Percentiles rank a stretch among this genome's conserved stretches.
phyloP scores from a whole-genome alignment of 768 basidiomycete genomes.

The Mycena latifolia region DNA sequence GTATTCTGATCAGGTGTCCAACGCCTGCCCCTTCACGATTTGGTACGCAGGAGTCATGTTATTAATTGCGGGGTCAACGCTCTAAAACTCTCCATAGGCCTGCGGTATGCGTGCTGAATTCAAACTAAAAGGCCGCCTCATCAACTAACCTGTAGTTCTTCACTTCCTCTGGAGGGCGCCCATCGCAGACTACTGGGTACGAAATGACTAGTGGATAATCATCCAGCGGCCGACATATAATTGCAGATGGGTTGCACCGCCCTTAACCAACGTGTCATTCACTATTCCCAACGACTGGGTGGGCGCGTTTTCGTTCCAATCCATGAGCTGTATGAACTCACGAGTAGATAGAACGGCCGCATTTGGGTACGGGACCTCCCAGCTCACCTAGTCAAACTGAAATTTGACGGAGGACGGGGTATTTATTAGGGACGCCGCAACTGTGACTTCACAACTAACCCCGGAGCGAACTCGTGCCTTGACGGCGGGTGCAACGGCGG shows the following conservation, averaged over 20 bases:
- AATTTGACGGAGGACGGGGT: neutral
- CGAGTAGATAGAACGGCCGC: constrained; percentile 29
- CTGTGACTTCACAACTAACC: constrained; percentile 58
- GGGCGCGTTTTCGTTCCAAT: constrained; percentile 51
- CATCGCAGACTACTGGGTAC: constrained; percentile 29
- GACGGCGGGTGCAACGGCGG: constrained; percentile 67
- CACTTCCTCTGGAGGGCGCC: constrained; percentile 23
- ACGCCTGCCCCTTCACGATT: constrained; percentile 61
- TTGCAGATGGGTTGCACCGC: constrained; percentile 29
- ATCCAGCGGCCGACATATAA: neutral
- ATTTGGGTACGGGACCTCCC: constrained; percentile 49
- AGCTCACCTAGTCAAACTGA: too few species aligned
- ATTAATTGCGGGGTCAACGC: too few species aligned
- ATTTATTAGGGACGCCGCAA: constrained; percentile 50
- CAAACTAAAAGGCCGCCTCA: neutral
- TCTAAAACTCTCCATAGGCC: constrained; percentile 51
- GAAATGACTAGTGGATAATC: neutral
- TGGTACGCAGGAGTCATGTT: too few species aligned
- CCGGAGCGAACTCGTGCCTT: constrained; percentile 54
- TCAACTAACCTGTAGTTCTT: constrained; percentile 33
- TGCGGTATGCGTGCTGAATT: constrained; percentile 46
- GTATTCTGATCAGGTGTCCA: constrained; percentile 37
- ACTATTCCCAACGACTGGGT: constrained; percentile 64
- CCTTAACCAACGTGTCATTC: constrained; percentile 45
- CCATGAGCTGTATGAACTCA: neutral